These are phyloP conservation scores for Venturia aucupariae DNA, from an alignment of 2,329 filamentous ascomycete genomes.

Conservation along the genomic window DNA sequence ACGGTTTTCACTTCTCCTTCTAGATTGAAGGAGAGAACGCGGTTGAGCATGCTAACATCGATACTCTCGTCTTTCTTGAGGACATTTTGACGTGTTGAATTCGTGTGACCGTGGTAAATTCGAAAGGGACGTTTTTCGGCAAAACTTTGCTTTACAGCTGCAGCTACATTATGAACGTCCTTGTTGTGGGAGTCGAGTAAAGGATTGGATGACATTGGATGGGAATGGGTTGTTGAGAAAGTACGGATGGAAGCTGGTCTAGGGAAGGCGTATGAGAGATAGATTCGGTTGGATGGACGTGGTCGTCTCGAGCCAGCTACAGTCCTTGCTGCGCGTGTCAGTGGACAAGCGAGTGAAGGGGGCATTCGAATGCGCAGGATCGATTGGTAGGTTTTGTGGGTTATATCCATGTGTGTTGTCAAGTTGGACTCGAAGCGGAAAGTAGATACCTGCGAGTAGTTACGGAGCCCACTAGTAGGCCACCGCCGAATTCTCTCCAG, in stretches of 20 bases:
- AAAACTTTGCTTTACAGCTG: constrained; percentile 41
- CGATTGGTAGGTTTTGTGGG: neutral
- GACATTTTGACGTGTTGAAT: constrained; percentile 54
- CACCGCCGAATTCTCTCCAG: neutral
- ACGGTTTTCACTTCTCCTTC: constrained; percentile 40
- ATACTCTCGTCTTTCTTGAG: constrained; percentile 45
- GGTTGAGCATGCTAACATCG: constrained; percentile 55
- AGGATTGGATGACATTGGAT: neutral
- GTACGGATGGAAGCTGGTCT: neutral
- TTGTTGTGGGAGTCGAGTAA: constrained; percentile 26
- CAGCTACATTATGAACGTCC: constrained; percentile 37
- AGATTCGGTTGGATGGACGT: neutral
- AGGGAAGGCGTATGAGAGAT: neutral
- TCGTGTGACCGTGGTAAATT: constrained; percentile 70
- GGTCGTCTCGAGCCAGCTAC: neutral
- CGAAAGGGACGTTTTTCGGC: constrained; percentile 51
- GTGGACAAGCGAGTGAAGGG: neutral
- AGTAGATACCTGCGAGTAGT: neutral
- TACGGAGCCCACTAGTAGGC: neutral
- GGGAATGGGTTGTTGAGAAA: neutral
- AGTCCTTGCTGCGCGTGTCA: neutral
- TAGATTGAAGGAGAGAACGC: constrained; percentile 53
- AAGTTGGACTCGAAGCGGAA: neutral
- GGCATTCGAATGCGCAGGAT: neutral
- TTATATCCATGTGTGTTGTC: too few relatives aligned